These are phyloP conservation scores for Fusarium sarcochroum DNA, from an alignment of 2,329 filamentous ascomycete species.

Conservation along the genomic window DNA sequence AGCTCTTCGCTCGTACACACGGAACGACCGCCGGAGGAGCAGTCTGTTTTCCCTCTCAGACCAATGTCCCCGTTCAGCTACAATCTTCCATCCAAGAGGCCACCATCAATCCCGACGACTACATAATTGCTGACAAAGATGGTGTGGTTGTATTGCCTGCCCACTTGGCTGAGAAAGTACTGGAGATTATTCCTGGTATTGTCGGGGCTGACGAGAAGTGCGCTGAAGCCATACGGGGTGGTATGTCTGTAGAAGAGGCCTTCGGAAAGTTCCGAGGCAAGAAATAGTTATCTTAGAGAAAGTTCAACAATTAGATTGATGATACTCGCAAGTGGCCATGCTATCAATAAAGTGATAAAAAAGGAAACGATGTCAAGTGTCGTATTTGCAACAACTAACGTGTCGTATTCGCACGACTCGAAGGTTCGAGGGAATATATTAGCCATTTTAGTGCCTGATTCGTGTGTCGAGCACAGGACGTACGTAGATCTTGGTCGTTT, in stretches of 20 bases:
- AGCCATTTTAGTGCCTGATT: no score
- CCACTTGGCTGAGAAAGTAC: background rate
- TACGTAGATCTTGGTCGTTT: no score
- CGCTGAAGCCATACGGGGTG: slow-evolving; percentile 30
- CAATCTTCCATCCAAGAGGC: slow-evolving; percentile 14
- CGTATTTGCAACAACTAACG: no score
- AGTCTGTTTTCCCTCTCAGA: slow-evolving; percentile 12
- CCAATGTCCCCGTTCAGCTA: slow-evolving; percentile 21
- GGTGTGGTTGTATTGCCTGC: slow-evolving; percentile 29
- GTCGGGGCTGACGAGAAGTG: slow-evolving; percentile 37
- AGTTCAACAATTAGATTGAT: background rate
- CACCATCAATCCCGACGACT: slow-evolving; percentile 1
- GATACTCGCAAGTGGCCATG: background rate
- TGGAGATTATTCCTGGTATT: slow-evolving; percentile 18
- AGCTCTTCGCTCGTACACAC: slow-evolving; percentile 22
- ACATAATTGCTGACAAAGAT: slow-evolving; percentile 20
- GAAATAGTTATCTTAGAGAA: background rate
- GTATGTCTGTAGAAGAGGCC: slow-evolving; percentile 33
- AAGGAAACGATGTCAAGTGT: no score
- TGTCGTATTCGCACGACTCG: no score
- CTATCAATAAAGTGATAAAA: background rate
- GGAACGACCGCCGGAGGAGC: slow-evolving; percentile 24
- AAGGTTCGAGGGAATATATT: no score
- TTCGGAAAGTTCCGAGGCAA: slow-evolving; percentile 31
- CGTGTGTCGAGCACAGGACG: no score